phyloP scores from a whole-genome alignment of 140 eudicot genomes.

The Oenanthe javanica region DNA sequence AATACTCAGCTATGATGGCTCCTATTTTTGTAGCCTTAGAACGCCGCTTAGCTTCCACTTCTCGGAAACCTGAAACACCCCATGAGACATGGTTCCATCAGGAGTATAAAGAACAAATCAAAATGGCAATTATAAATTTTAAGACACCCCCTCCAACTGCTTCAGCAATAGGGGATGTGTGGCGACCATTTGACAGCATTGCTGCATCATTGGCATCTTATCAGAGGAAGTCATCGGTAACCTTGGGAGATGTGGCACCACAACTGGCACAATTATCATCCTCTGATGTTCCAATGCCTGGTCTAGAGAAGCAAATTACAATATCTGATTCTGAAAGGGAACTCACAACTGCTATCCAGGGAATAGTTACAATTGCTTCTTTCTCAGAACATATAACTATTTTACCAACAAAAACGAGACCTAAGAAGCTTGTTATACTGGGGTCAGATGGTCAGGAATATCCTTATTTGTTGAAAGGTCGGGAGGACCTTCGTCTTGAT shows the following conservation, averaged over 20 bases:
- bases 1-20: constrained; percentile 99
- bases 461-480: constrained; percentile 85
- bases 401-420: constrained; percentile 93
- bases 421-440: constrained; percentile 73
- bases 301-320: constrained; percentile 69
- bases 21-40: constrained; percentile 92
- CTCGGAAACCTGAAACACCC: constrained; percentile 82
- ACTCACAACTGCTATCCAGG: constrained; percentile 43
- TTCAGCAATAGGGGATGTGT: constrained; percentile 64
- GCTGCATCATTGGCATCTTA: constrained; percentile 82
- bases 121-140: constrained; percentile 69
- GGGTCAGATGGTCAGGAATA: constrained; percentile 91
- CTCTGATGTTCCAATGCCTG: constrained; percentile 98
- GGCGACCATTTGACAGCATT: constrained; percentile 83
- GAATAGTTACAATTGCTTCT: constrained; percentile 83
- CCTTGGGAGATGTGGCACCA: constrained; percentile 92
- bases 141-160: constrained; percentile 78
- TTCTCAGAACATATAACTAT: constrained; percentile 69
- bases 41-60: constrained; percentile 90
- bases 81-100: constrained; percentile 88
- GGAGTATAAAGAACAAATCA: constrained; percentile 69
- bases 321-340: constrained; percentile 47
- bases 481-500: constrained; percentile 98
- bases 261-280: constrained; percentile 68
- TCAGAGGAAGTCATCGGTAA: constrained; percentile 78